Evolutionary conservation across 495 filamentous ascomycete genomes (phyloP), one percentile per base, ranked within the genome.

Genomic region (Cercophora scortea): DNA sequence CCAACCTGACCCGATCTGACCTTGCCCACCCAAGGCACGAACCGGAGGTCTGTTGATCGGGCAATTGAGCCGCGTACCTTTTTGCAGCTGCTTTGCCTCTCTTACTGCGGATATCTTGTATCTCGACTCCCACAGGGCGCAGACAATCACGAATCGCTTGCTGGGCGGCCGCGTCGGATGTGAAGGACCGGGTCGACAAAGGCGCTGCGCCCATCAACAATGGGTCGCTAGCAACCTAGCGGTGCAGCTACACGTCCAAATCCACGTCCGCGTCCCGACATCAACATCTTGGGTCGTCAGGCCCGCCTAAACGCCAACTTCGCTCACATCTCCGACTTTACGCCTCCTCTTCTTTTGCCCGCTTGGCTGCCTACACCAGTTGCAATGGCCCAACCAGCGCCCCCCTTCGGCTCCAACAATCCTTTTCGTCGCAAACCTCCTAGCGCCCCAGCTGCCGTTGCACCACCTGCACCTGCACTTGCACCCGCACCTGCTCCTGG

Each of bases 381-480:
- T 32, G 52, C 53, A 42, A 70, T 70, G 67, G 57, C 63, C 42
- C 59, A 66, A 33, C 60, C 43, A 45, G 25, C 58, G 13, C 49
- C 57, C 25, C 56, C 69, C 17, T 63, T 76, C 47, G 60, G 55
- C 35, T 70, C 73, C 52, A 76, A 75, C 57, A 76, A 76, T 54
- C 73, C 73, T 6, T 76, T 76, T 52, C 71, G 73, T 36, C 67
- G 72, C 50, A 72, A 70, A 61, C 17, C 43, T 45, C 18, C 19
- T 7, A 45, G 43, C 17, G 51, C 58, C 5, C 44, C 60, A 25
- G 56, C 36, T 8, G 34, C 55, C 38, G 19, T 55, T n/a, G 50
- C 55, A 34, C 43, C 59, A 42, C 50, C 48, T 52, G 45, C 54
- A 25, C 16, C 50, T 58, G 58, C 56, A 50, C 48, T 54, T 40